Conservation (phyloP, 805 yeast genomes). For the Candida michaelii region DNA sequence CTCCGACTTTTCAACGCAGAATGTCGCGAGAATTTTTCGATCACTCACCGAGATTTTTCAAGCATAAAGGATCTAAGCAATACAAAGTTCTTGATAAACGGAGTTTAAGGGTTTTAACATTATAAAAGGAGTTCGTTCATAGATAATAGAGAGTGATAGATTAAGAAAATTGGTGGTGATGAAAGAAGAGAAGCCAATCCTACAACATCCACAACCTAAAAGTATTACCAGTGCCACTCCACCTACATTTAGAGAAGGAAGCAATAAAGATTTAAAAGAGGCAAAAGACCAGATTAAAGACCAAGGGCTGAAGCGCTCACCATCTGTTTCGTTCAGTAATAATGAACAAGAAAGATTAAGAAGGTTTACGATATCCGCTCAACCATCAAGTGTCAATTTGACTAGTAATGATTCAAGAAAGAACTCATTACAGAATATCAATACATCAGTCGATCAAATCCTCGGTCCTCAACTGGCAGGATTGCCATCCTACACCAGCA, state of each 20-base stretch:
- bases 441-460: conserved; percentile 3
- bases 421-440: conserved; percentile 1
- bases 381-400: conserved; percentile 37
- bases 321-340: conserved; percentile 29
- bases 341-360: conserved; percentile 37
- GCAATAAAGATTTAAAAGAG: not conserved
- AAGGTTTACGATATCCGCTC: conserved; percentile 44
- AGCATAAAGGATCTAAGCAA: not conserved
- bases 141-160: too few relatives aligned
- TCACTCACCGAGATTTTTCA: not conserved
- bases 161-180: not conserved
- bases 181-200: conserved; percentile 6
- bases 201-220: conserved; percentile 11
- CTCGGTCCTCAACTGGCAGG: not conserved
- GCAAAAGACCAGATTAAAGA: not conserved
- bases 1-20: not conserved
- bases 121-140: too few relatives aligned
- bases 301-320: conserved; percentile 12
- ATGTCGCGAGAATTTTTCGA: not conserved
- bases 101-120: too few relatives aligned
- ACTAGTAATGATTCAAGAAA: conserved; percentile 11
- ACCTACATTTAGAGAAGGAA: not conserved
- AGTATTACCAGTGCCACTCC: conserved; percentile 4
- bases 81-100: too few relatives aligned
- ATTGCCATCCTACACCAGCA: too few relatives aligned